phyloP scores from a whole-genome alignment of 2,329 filamentous ascomycete genomes.

The Trichoderma hamatum region DNA sequence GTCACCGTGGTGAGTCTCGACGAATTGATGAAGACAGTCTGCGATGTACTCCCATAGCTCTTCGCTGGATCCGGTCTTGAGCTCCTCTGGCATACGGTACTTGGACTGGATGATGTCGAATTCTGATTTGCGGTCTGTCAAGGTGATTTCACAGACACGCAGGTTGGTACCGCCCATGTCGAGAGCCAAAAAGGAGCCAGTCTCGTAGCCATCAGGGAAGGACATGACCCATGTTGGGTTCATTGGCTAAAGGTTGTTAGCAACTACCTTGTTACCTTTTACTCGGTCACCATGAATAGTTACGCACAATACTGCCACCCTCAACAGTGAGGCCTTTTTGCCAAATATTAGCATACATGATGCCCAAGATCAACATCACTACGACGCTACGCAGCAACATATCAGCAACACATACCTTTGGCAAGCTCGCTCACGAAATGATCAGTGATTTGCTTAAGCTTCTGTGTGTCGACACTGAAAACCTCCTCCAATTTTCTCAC shows the following conservation, averaged over 20 bases:
- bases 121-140: slow-evolving; percentile 84
- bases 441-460: slow-evolving; percentile 85
- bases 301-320: slow-evolving; percentile 87
- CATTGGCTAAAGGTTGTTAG: slow-evolving; percentile 70
- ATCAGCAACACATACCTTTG: slow-evolving; percentile 63
- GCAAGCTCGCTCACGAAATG: slow-evolving; percentile 88
- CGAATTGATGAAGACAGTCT: slow-evolving; percentile 87
- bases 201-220: slow-evolving; percentile 84
- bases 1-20: slow-evolving; percentile 80
- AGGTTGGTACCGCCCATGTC: slow-evolving; percentile 98
- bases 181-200: slow-evolving; percentile 83
- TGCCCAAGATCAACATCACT: background rate
- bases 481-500: slow-evolving; percentile 82
- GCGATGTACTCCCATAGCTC: slow-evolving; percentile 95
- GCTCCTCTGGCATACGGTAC: slow-evolving; percentile 90
- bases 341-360: slow-evolving; percentile 4
- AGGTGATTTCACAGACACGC: slow-evolving; percentile 88
- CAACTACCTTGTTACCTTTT: background rate
- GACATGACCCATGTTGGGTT: slow-evolving; percentile 96
- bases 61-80: slow-evolving; percentile 81
- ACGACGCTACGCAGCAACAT: background rate
- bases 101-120: slow-evolving; percentile 96
- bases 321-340: slow-evolving; percentile 74
- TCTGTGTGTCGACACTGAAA: slow-evolving; percentile 76
- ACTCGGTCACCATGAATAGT: background rate